Evolutionary conservation across 2,329 filamentous ascomycete genomes (phyloP), one percentile per base, ranked within the genome.

Genomic region (Alternaria ventricosa): DNA sequence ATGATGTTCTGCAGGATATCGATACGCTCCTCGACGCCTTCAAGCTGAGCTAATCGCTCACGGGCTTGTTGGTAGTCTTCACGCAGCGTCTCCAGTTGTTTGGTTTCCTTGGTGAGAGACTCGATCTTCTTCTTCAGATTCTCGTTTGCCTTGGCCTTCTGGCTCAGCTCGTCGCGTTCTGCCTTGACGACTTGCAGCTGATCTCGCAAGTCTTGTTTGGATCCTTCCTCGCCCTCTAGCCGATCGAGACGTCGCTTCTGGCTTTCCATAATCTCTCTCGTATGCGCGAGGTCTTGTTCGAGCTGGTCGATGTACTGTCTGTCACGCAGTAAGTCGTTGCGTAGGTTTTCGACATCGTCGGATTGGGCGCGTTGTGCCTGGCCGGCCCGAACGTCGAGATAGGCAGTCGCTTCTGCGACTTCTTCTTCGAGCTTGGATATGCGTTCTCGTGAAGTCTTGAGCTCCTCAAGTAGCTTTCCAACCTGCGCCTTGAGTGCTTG

Each of bases 71-170:
- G 82, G 28, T 85, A 75, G 60, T 85, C 83, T 66, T 83, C 80
- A 9, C 82, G 79, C 1, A 85, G 70, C 5, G 77, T 72, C 20
- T 81, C 79, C 25, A 82, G 77, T 11, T 75, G 76, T 60, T 82
- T 83, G 20, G 83, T 82, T 61, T 84, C 81, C 55, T 85, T 83
- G 45, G 84, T 82, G 45, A 86, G 71, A 5, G 82, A 77, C 64
- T 85, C 82, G 28, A 86, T 85, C 75, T 86, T 86, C 78, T 85
- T 85, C 71, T 83, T 84, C 22, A 86, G 79, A 61, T 86, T 86
- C 68, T 86, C 84, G 60, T 84, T 85, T 22, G 83, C 83, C 62
- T 84, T 84, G 25, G 82, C 79, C 63, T 83, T 84, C 63, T 84
- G 82, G 30, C 74, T 77, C 22, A 85, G 75, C 56, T 85, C 84